Base-by-base conservation (phyloP, 1,139 yeast genomes). In the Hansenula sp. region DNA sequence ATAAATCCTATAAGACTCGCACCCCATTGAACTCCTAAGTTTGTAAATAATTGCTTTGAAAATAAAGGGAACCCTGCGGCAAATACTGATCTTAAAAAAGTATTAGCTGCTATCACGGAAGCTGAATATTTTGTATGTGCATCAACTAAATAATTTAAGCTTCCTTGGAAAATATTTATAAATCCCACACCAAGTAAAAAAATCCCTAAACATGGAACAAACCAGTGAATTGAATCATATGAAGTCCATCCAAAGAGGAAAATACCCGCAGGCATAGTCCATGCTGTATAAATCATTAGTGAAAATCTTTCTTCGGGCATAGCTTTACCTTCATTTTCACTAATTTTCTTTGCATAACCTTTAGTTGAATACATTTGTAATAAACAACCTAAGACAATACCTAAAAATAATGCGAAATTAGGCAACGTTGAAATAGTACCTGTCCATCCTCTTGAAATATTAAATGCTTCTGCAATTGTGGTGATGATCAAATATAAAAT, bases 31-130 rank as follows among this genome's bases (percentile, higher is more conserved):
- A 72, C 71, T 0, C 82, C 86, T 40, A 79, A 66, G 5, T 56
- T 59, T 35, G 54, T 55, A 58, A 71, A 79, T 58, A 82, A 58
- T 41, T 73, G 72, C 11, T 72, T 70, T 2, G 81, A 75, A 59
- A 84, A 84, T 33, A 85, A 66, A 3, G 93, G 93, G 63, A 86
- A 84, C 1, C 81, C 77, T 8, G 82, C 80, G 2, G 88, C 91
- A 55, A 81, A 64, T 3, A 78, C 52, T 38, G 84, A 81, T 53
- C 93, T 71, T 48, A 79, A 59, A 50, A 84, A 75, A 29, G 85
- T 81, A 60, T 80, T 83, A 2, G 89, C 89, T 8, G 90, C 91
- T 51, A 84, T 70, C 1, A 87, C 89, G 12, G 86, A 78, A 0
- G 94, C 93, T 19, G 86, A 80, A 48, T 72, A 76, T 32, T 66